A percentile compares a stretch with the other conserved stretches of the same genome.
Evolutionary conservation across 2,329 filamentous ascomycete genomes (phyloP).

Genomic region (Stagonosporopsis tanaceti): DNA sequence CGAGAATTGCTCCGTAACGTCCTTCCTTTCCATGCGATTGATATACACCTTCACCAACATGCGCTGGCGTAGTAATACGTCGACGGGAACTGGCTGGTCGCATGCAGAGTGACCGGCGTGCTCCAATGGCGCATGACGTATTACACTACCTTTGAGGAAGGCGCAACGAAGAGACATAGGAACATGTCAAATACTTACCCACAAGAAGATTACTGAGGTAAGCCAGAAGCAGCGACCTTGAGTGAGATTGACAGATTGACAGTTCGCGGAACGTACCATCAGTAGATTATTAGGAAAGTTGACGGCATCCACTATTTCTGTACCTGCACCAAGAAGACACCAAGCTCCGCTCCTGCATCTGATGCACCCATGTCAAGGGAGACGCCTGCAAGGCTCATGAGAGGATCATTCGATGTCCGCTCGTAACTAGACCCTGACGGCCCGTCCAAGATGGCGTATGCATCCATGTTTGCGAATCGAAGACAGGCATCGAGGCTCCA

Average conservation of each 20-base stretch:
- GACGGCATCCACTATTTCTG: conserved; percentile 31
- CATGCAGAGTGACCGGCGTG: conserved; percentile 2
- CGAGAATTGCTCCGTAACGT: neutral
- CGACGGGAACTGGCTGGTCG: conserved; percentile 13
- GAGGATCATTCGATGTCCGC: conserved; percentile 40
- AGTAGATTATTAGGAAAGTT: conserved; percentile 22
- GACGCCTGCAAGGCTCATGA: conserved; percentile 32
- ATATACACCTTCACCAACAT: conserved; percentile 2
- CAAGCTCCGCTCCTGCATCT: conserved; percentile 26
- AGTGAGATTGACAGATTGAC: conserved; percentile 6
- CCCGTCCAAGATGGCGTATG: conserved; percentile 32
- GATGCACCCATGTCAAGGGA: conserved; percentile 29
- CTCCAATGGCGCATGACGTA: conserved; percentile 30
- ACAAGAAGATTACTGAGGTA: conserved; percentile 5
- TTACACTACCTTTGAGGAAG: conserved; percentile 24
- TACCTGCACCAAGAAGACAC: conserved; percentile 27
- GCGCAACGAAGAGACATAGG: neutral
- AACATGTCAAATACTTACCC: conserved; percentile 13
- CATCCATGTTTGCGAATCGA: conserved; percentile 26
- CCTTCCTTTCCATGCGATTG: neutral
- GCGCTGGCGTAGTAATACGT: conserved; percentile 17
- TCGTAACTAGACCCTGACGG: conserved; percentile 29
- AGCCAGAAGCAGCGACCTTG: conserved; percentile 1
- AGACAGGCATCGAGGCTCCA: conserved; percentile 19
- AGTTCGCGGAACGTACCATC: conserved; percentile 9